phyloP scores from a whole-genome alignment of 305 asterid species.

The Rubia peregrina region DNA sequence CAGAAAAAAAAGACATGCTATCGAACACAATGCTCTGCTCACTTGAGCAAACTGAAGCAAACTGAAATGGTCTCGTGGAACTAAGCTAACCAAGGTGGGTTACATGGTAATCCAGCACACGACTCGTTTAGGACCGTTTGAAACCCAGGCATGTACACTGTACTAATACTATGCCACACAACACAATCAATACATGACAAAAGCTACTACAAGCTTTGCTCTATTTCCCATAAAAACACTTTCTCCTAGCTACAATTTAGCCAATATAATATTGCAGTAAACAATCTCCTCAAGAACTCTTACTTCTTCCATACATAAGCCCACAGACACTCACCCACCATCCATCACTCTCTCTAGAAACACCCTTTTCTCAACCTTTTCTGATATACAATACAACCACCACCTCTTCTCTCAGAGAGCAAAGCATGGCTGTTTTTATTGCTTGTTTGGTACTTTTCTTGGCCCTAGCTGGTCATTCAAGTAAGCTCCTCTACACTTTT shows the following conservation, averaged over 20 bases:
- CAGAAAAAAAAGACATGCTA: too few relatives aligned
- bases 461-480: constrained; percentile 42
- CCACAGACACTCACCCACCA: constrained; percentile 7
- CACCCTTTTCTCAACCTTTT: background rate
- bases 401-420: background rate
- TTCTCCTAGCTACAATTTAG: constrained; percentile 3
- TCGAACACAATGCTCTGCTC: too few relatives aligned
- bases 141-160: constrained; percentile 13
- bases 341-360: background rate
- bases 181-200: constrained; percentile 18
- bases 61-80: too few relatives aligned
- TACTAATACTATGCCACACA: background rate
- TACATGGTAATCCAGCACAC: constrained; percentile 10
- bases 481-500: constrained; percentile 25
- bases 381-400: background rate
- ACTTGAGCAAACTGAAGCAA: too few relatives aligned
- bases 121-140: constrained; percentile 46
- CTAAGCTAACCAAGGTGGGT: constrained; percentile 16
- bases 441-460: constrained; percentile 35
- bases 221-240: constrained; percentile 26
- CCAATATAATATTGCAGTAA: background rate
- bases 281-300: background rate
- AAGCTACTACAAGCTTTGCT: constrained; percentile 15
- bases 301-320: constrained; percentile 4
- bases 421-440: constrained; percentile 39